Conservation (phyloP, 805 yeast species). For the Ogataea naganishii region DNA sequence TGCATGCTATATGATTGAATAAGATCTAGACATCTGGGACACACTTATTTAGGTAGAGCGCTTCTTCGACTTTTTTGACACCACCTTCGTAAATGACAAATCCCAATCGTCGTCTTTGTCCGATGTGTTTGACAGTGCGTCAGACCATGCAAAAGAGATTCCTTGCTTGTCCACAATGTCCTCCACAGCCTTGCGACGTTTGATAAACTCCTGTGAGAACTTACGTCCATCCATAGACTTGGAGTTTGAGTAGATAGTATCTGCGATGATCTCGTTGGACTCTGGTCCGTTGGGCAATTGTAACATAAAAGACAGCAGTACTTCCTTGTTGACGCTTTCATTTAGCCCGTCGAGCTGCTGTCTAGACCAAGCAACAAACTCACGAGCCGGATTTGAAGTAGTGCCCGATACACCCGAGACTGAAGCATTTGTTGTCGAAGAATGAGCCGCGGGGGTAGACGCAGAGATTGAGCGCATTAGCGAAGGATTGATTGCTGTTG, state of each 20-base stretch:
- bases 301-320: conserved; percentile 69
- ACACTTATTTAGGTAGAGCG: too few species aligned
- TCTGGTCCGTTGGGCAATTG: conserved; percentile 72
- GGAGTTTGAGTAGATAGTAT: conserved; percentile 82
- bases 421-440: conserved; percentile 2
- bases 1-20: conserved; percentile 1
- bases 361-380: conserved; percentile 67
- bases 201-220: conserved; percentile 84
- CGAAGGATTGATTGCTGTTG: conserved; percentile 21
- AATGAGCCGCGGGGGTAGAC: conserved; percentile 5
- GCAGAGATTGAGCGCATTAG: conserved; percentile 29
- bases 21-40: conserved; percentile 14
- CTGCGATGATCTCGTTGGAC: conserved; percentile 80
- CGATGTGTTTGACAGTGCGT: conserved; percentile 32
- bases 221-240: conserved; percentile 91
- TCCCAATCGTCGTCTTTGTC: conserved; percentile 47
- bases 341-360: conserved; percentile 57
- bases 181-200: conserved; percentile 69
- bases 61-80: conserved; percentile 50
- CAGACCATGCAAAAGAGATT: conserved; percentile 54
- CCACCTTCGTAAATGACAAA: conserved; percentile 42
- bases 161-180: conserved; percentile 32
- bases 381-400: conserved; percentile 26
- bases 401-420: conserved; percentile 4
- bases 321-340: conserved; percentile 68